A percentile compares a stretch with the other conserved stretches of the same genome.
These are phyloP conservation scores for Ophiostoma sp. DNA, from an alignment of 2,329 filamentous ascomycete species.

Conservation along the genomic window DNA sequence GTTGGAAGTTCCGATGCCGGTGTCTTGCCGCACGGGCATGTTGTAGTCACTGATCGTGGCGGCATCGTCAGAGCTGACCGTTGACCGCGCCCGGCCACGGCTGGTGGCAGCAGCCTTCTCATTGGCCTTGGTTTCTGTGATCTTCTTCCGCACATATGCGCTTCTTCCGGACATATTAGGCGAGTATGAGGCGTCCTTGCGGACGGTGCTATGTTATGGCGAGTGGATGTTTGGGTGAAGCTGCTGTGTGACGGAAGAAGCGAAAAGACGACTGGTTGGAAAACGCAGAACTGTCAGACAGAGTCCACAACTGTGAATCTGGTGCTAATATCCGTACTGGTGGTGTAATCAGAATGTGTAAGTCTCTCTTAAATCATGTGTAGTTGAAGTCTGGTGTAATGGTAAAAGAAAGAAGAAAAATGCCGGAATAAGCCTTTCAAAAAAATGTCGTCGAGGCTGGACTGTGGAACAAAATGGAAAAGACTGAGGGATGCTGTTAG, in stretches of 20 bases:
- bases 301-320: neutral
- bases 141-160: slow-evolving; percentile 55
- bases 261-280: neutral
- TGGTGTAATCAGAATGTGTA: neutral
- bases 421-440: neutral
- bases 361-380: neutral
- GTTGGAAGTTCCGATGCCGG: slow-evolving; percentile 41
- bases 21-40: slow-evolving; percentile 36
- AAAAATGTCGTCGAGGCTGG: neutral
- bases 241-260: neutral
- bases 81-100: slow-evolving; percentile 36
- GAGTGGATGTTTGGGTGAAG: too few relatives aligned
- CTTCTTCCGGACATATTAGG: slow-evolving; percentile 52
- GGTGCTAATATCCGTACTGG: neutral
- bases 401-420: neutral
- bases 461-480: neutral
- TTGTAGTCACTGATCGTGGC: slow-evolving; percentile 38
- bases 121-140: slow-evolving; percentile 43
- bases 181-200: neutral
- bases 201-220: too few relatives aligned
- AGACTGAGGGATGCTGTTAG: neutral
- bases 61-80: slow-evolving; percentile 38
- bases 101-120: slow-evolving; percentile 28
- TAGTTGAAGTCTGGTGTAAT: neutral
- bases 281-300: neutral